Evolutionary conservation across 2,329 filamentous ascomycete genomes (phyloP).

Genomic region (Elsinoe ampelina): DNA sequence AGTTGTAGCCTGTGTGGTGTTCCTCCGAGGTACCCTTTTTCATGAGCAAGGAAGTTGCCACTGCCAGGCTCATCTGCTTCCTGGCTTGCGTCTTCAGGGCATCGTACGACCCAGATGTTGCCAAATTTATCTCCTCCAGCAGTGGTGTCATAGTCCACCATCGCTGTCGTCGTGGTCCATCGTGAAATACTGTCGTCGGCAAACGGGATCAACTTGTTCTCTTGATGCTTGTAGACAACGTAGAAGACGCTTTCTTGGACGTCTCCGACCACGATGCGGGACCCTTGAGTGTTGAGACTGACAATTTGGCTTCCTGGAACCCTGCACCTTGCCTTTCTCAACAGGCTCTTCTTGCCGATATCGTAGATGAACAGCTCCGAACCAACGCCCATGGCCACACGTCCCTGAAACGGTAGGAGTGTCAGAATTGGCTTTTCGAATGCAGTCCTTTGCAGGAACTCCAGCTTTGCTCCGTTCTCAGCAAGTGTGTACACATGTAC

Average conservation of each 20-base stretch:
- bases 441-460: slow-evolving; percentile 95
- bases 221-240: slow-evolving; percentile 84
- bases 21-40: slow-evolving; percentile 81
- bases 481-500: slow-evolving; percentile 89
- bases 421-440: slow-evolving; percentile 82
- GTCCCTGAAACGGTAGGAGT: slow-evolving; percentile 87
- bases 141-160: slow-evolving; percentile 96
- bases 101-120: slow-evolving; percentile 87
- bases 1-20: slow-evolving; percentile 75
- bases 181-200: slow-evolving; percentile 80
- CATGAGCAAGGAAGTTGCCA: slow-evolving; percentile 82
- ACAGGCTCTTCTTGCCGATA: slow-evolving; percentile 80
- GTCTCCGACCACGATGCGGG: slow-evolving; percentile 83
- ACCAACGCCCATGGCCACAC: slow-evolving; percentile 76
- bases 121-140: slow-evolving; percentile 97
- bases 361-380: slow-evolving; percentile 80
- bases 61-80: slow-evolving; percentile 88
- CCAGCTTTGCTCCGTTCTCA: slow-evolving; percentile 75
- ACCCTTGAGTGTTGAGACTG: slow-evolving; percentile 80
- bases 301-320: slow-evolving; percentile 58
- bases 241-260: slow-evolving; percentile 86
- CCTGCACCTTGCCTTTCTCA: slow-evolving; percentile 61
- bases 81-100: slow-evolving; percentile 73
- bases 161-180: slow-evolving; percentile 82
- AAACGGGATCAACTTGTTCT: slow-evolving; percentile 88